Evolutionary conservation across 805 yeast species (phyloP).

Genomic region (Kurtzmaniella fragi): DNA sequence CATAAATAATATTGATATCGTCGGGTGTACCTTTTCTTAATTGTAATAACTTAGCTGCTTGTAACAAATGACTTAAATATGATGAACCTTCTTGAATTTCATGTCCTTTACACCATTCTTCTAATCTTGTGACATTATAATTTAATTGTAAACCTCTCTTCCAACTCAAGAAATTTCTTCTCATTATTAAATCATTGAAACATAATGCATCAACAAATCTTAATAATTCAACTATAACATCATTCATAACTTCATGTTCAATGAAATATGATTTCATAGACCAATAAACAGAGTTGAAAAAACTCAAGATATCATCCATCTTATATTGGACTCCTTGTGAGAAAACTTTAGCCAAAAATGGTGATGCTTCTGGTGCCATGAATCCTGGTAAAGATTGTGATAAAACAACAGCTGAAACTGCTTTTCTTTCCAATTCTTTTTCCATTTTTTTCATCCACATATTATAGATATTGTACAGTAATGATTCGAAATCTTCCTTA

Average conservation of each 20-base stretch:
- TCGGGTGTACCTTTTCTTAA: conserved; percentile 83
- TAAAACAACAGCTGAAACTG: conserved; percentile 89
- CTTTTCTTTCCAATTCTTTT: conserved; percentile 83
- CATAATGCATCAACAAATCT: conserved; percentile 87
- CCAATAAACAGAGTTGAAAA: conserved; percentile 88
- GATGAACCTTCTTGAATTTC: conserved; percentile 83
- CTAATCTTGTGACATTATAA: conserved; percentile 92
- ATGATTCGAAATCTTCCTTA: conserved; percentile 88
- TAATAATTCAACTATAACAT: conserved; percentile 77
- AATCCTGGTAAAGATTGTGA: conserved; percentile 97
- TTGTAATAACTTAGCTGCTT: conserved; percentile 90
- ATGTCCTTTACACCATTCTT: conserved; percentile 97
- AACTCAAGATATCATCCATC: conserved; percentile 91
- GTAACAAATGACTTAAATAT: conserved; percentile 79
- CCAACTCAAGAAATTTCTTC: conserved; percentile 93
- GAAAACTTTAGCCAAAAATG: conserved; percentile 80
- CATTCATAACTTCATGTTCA: conserved; percentile 78
- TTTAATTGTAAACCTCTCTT: conserved; percentile 95
- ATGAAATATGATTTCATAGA: conserved; percentile 87
- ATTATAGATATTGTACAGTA: conserved; percentile 90
- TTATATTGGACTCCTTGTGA: conserved; percentile 66
- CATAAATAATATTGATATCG: conserved; percentile 88
- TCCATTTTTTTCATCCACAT: conserved; percentile 97
- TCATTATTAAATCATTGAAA: conserved; percentile 92
- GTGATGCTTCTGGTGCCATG: conserved; percentile 76